Conservation (phyloP, 305 asterid species). For the Plantago lanceolata region DNA sequence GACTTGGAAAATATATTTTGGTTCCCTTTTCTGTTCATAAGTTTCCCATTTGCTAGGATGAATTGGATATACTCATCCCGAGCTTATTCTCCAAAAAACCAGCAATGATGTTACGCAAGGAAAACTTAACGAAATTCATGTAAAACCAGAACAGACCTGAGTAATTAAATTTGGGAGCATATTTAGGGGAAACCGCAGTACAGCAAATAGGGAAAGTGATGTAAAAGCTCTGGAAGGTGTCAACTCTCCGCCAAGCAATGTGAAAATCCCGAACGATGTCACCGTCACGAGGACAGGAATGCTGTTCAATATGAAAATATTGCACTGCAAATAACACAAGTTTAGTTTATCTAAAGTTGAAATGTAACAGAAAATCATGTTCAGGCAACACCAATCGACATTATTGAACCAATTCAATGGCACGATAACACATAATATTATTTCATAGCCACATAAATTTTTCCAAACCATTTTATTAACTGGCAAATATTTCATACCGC, state of each 20-base stretch:
- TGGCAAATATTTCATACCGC: constrained; percentile 44
- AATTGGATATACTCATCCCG: too few relatives aligned
- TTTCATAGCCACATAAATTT: too few relatives aligned
- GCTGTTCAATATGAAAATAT: constrained; percentile 81
- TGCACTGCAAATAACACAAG: constrained; percentile 54
- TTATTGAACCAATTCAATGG: too few relatives aligned
- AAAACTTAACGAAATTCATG: too few relatives aligned
- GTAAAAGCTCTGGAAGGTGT: constrained; percentile 94
- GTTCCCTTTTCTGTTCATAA: too few relatives aligned
- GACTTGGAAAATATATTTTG: too few relatives aligned
- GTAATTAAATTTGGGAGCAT: constrained; percentile 88
- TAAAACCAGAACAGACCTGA: constrained; percentile 49
- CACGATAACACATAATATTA: too few relatives aligned
- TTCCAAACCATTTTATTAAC: too few relatives aligned
- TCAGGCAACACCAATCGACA: too few relatives aligned
- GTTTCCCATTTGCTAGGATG: too few relatives aligned
- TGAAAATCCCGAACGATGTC: constrained; percentile 74
- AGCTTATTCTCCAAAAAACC: too few relatives aligned
- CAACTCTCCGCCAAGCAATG: constrained; percentile 83
- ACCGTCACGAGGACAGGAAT: constrained; percentile 87
- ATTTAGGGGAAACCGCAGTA: constrained; percentile 68
- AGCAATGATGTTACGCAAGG: too few relatives aligned
- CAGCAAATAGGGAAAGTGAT: constrained; percentile 76
- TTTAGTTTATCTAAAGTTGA: constrained; percentile 15
- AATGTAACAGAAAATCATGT: not conserved